Conservation (phyloP, 2,329 filamentous ascomycete species). For the Cercospora sp. region DNA sequence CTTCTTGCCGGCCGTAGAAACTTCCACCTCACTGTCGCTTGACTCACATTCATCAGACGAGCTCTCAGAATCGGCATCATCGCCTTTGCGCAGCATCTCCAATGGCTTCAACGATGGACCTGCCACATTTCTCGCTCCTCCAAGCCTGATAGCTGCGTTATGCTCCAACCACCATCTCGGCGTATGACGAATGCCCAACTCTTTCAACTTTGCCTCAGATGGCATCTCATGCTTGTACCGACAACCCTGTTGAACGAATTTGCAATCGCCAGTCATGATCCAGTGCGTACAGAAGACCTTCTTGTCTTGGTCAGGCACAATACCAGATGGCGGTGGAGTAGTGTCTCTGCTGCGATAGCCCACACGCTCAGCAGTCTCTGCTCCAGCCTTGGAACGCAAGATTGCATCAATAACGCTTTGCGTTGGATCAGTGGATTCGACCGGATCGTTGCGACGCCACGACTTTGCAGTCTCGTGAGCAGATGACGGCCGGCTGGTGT, state of each 20-base stretch:
- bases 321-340: conserved; percentile 40
- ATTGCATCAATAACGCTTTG: conserved; percentile 37
- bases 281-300: conserved; percentile 89
- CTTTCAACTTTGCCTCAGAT: conserved; percentile 63
- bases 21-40: background rate
- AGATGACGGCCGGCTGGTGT: conserved; percentile 21
- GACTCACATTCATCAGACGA: conserved; percentile 12
- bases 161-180: conserved; percentile 60
- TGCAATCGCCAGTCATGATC: conserved; percentile 82
- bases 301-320: conserved; percentile 47
- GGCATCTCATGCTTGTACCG: conserved; percentile 93
- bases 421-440: conserved; percentile 20
- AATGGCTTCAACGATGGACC: conserved; percentile 23
- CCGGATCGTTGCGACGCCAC: conserved; percentile 29
- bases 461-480: conserved; percentile 29
- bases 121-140: conserved; percentile 21
- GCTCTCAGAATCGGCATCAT: conserved; percentile 20
- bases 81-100: conserved; percentile 31
- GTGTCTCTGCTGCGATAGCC: conserved; percentile 29
- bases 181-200: conserved; percentile 64
- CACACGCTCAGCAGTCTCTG: conserved; percentile 32
- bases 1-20: background rate
- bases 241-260: conserved; percentile 82
- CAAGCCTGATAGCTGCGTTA: conserved; percentile 34
- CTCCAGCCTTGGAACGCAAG: conserved; percentile 32